These are phyloP conservation scores for Gigaspora rosea DNA, from an alignment of 192 early-diverging fungal genomes.

Conservation along the genomic window DNA sequence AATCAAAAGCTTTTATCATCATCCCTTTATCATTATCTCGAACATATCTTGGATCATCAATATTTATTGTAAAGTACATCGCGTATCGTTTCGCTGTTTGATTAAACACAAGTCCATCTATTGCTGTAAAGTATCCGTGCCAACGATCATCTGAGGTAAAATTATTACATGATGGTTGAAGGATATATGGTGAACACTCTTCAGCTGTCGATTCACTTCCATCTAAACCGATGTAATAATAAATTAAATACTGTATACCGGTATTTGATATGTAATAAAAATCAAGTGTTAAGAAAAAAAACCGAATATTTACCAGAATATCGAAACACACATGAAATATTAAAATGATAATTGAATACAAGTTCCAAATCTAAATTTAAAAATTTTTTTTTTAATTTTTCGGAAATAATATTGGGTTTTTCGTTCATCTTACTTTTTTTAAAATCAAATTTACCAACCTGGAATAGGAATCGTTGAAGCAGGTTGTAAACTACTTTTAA, in stretches of 20 bases:
- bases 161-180: conserved; percentile 14
- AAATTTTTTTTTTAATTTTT: neutral
- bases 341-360: conserved; percentile 23
- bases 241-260: no score
- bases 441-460: neutral
- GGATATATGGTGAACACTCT: neutral
- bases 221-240: neutral
- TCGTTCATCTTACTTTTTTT: neutral
- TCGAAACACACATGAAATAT: conserved; percentile 8
- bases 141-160: neutral
- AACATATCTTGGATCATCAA: conserved; percentile 17
- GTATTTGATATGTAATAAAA: neutral
- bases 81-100: neutral
- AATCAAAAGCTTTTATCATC: conserved; percentile 21
- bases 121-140: conserved; percentile 23
- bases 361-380: conserved; percentile 8
- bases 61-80: conserved; percentile 12
- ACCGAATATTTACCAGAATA: neutral
- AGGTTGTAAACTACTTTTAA: neutral
- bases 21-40: conserved; percentile 10
- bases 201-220: neutral
- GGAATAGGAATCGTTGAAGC: conserved; percentile 1
- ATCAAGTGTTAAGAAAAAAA: neutral
- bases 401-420: neutral
- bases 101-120: conserved; percentile 10